phyloP scores from a whole-genome alignment of 2,329 filamentous ascomycete genomes.

The Fusarium foetens region DNA sequence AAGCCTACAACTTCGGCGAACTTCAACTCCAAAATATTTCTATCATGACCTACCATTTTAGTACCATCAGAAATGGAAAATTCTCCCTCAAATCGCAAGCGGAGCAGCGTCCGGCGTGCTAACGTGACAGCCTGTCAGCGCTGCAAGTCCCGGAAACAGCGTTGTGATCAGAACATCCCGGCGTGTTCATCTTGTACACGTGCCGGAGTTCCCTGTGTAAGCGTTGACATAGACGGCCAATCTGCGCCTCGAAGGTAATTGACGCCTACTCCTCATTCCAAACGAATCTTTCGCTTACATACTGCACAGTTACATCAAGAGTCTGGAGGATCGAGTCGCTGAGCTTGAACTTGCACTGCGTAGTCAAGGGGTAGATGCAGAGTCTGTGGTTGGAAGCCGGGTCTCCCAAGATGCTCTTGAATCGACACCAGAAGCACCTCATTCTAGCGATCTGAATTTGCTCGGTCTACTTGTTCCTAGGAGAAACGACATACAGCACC shows the following conservation, averaged over 20 bases:
- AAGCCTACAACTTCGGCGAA: background rate
- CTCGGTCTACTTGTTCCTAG: background rate
- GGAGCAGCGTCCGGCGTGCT: slow-evolving; percentile 28
- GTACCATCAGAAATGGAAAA: background rate
- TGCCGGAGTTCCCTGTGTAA: slow-evolving; percentile 27
- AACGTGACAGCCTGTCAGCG: slow-evolving; percentile 38
- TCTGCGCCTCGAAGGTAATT: slow-evolving; percentile 28
- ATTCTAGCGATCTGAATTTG: background rate
- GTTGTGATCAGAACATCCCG: slow-evolving; percentile 39
- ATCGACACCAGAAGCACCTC: background rate
- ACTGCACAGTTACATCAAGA: slow-evolving; percentile 40
- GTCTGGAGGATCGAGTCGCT: slow-evolving; percentile 41
- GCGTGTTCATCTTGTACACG: slow-evolving; percentile 33
- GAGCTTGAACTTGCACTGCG: slow-evolving; percentile 32
- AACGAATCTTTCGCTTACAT: background rate
- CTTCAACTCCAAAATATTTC: too few relatives aligned
- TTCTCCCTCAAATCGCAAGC: background rate
- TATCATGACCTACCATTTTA: background rate
- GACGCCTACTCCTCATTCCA: fast-evolving
- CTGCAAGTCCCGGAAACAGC: slow-evolving; percentile 37
- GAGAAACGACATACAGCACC: background rate
- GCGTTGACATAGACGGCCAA: slow-evolving; percentile 29
- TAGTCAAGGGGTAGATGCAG: slow-evolving; percentile 6
- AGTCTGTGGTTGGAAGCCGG: background rate
- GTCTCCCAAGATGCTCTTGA: background rate